Evolutionary conservation across 129 eudicot species (phyloP), one percentile per base, ranked within the genome.

Genomic region (Sambucus nigra): DNA sequence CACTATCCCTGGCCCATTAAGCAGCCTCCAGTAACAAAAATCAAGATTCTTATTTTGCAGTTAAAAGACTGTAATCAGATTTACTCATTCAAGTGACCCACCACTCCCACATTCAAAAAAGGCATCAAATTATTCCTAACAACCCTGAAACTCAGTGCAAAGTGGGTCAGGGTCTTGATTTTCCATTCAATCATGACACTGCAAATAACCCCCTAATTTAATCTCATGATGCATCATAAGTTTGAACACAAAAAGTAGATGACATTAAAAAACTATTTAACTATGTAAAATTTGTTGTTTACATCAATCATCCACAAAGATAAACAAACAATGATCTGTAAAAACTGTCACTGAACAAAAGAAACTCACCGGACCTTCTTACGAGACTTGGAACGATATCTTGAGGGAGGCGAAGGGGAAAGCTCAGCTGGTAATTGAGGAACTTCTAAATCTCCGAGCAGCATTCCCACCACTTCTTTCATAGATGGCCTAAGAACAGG

Each of bases 391-490:
- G 26, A 49, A 11, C 72, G 73, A 65, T 57, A 68, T 2, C 86
- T 75, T 11, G 93, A 77, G 0, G 86, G 83, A 14, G 88, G 77
- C 0, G 95, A 91, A 20, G 89, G 88, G 7, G 94, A 76, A 66
- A 74, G 76, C 47, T 86, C 99, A 31, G 72, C 71, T 4, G 99
- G 99, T 44, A 92, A 60, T 38, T 72, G 75, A 1, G 95, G 95
- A 16, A 76, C 62, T 25, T 67, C 87, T 28, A 86, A 53, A 10
- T 82, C 94, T 7, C 99, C 99, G 12, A 84, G 70, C 18, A 92
- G 87, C 78, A 86, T 86, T 20, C 87, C 94, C 33, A 86, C 99
- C 2, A 92, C 87, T 63, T 92, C 99, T 73, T 77, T 92, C 99
- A 92, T 92, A 15, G 96, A 82, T 39, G 99, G 99, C 65, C 99